Conservation (phyloP, 148 eudicot genomes). For the Camellia granthamiana region DNA sequence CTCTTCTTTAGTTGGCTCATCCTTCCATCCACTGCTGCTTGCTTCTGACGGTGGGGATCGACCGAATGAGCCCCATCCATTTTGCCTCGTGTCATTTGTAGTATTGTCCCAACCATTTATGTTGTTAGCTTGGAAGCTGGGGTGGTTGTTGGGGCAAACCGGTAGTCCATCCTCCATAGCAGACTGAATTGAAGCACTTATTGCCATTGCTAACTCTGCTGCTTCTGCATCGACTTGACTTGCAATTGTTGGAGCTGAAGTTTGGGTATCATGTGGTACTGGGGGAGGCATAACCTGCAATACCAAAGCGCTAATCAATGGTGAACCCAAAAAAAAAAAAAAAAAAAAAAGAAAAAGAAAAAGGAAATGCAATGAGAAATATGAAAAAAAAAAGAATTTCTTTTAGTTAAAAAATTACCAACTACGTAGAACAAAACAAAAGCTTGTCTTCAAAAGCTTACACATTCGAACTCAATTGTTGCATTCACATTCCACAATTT, state of each 20-base stretch:
- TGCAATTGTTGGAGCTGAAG: slow-evolving; percentile 21
- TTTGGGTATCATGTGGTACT: background rate
- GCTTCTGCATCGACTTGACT: slow-evolving; percentile 21
- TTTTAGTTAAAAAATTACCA: background rate
- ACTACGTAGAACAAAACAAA: background rate
- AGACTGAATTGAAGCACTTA: slow-evolving; percentile 24
- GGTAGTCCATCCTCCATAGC: slow-evolving; percentile 17
- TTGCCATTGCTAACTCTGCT: slow-evolving; percentile 17
- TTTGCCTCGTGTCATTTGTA: slow-evolving; percentile 23
- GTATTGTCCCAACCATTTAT: slow-evolving; percentile 37
- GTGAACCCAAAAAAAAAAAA: too few relatives aligned
- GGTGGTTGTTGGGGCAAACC: slow-evolving; percentile 16
- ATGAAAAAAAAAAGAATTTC: background rate
- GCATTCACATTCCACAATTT: background rate
- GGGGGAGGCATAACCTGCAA: slow-evolving; percentile 33
- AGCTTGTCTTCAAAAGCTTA: background rate
- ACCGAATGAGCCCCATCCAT: slow-evolving; percentile 28
- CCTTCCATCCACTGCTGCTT: slow-evolving; percentile 43
- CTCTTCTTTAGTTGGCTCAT: slow-evolving; percentile 34
- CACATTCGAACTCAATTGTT: background rate
- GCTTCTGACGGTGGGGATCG: slow-evolving; percentile 33
- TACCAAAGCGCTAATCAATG: slow-evolving; percentile 1
- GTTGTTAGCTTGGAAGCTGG: slow-evolving; percentile 17
- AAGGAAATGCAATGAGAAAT: background rate
- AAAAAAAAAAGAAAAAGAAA: background rate